A percentile compares a stretch with the other conserved stretches of the same genome.
Conservation (phyloP, 441 rosid species). For the Cnidoscolus chayamansa region DNA sequence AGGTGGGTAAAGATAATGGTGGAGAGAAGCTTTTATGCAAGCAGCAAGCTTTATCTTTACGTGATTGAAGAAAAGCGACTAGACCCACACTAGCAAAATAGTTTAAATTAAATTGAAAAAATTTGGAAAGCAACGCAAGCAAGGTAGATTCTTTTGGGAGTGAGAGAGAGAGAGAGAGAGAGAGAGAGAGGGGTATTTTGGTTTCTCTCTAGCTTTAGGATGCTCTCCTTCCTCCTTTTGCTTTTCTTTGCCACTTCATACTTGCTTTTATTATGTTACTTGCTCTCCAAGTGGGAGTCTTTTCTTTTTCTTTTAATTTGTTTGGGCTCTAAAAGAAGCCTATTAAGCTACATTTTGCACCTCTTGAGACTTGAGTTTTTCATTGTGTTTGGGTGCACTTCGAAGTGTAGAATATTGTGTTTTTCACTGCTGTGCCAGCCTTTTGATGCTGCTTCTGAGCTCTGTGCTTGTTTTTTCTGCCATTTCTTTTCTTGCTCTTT, state of each 20-base stretch:
- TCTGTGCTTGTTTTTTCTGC: conserved; percentile 10
- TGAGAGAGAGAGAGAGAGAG: conserved; percentile 20
- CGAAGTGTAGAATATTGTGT: conserved; percentile 5
- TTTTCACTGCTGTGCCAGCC: conserved; percentile 19
- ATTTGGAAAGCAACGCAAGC: conserved; percentile 14
- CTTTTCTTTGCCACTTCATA: conserved; percentile 20
- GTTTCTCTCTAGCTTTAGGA: conserved; percentile 29
- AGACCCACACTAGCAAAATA: conserved; percentile 15
- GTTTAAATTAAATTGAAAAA: neutral
- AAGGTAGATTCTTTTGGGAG: conserved; percentile 37
- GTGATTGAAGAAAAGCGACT: conserved; percentile 24
- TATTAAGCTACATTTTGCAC: conserved; percentile 19
- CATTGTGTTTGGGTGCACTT: conserved; percentile 14
- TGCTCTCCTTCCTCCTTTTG: conserved; percentile 6
- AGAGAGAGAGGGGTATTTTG: neutral
- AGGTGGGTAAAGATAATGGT: conserved; percentile 37
- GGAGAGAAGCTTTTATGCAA: conserved; percentile 30
- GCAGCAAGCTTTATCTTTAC: conserved; percentile 45
- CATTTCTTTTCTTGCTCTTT: conserved; percentile 7
- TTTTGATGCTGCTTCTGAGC: conserved; percentile 24
- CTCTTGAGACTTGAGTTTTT: neutral
- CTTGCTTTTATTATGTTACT: conserved; percentile 22
- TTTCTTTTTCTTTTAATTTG: neutral
- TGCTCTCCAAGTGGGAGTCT: conserved; percentile 31
- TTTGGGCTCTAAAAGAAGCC: conserved; percentile 1